Percentiles rank a stretch among this genome's conserved stretches.
Evolutionary conservation across 345 rosid genomes (phyloP).

Genomic region (Carallia brachiata): DNA sequence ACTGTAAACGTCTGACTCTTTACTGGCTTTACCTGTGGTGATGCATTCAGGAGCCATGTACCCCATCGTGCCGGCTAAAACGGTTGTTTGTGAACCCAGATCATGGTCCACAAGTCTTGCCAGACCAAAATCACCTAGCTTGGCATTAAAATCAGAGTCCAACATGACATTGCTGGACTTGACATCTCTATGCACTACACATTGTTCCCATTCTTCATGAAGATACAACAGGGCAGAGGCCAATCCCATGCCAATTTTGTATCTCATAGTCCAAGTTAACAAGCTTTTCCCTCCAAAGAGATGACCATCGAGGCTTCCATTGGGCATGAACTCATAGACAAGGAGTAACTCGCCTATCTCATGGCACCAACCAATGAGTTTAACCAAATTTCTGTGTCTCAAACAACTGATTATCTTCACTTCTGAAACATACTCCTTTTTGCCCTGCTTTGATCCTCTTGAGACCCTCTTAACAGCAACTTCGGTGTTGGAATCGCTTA

Average conservation of each 20-base stretch:
- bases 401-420: constrained; percentile 25
- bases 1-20: constrained; percentile 26
- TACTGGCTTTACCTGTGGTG: constrained; percentile 27
- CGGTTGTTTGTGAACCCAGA: constrained; percentile 25
- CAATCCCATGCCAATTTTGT: constrained; percentile 23
- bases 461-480: constrained; percentile 25
- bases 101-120: constrained; percentile 31
- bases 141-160: constrained; percentile 25
- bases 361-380: constrained; percentile 32
- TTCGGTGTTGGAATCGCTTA: constrained; percentile 12
- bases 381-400: constrained; percentile 27
- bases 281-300: constrained; percentile 16
- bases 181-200: constrained; percentile 25
- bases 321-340: constrained; percentile 24
- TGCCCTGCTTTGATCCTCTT: constrained; percentile 24
- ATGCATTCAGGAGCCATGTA: constrained; percentile 29
- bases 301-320: constrained; percentile 25
- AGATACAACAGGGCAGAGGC: constrained; percentile 26
- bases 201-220: constrained; percentile 33
- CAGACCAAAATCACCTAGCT: constrained; percentile 31
- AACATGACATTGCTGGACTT: constrained; percentile 29
- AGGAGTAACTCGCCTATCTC: constrained; percentile 24
- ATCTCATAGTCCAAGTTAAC: constrained; percentile 19
- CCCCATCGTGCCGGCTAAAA: constrained; percentile 27
- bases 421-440: constrained; percentile 27